These are phyloP conservation scores for Lactarius pseudohatsudake DNA, from an alignment of 768 basidiomycete species.

Conservation along the genomic window DNA sequence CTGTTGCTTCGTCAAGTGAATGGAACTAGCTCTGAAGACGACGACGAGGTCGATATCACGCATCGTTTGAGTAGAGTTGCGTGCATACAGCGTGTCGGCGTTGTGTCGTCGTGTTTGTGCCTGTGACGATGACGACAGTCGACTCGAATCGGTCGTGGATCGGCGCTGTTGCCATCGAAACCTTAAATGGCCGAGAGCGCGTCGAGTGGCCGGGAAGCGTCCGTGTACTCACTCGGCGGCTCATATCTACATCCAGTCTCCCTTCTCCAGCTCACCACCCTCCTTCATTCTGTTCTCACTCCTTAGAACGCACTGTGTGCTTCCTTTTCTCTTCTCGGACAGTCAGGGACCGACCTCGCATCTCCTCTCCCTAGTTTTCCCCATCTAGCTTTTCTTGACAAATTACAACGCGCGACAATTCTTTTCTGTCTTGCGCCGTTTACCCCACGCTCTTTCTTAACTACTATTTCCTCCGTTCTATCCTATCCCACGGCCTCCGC, in stretches of 20 bases:
- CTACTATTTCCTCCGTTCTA: neutral
- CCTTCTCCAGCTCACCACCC: neutral
- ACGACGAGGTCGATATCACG: conserved; percentile 74
- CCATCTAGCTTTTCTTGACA: conserved; percentile 8
- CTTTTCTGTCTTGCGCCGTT: neutral
- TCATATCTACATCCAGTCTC: neutral
- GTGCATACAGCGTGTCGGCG: conserved; percentile 2
- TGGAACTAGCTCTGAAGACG: conserved; percentile 58
- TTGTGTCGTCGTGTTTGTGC: neutral
- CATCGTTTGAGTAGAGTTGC: conserved; percentile 21
- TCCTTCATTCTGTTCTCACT: conserved; percentile 17
- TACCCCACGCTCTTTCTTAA: neutral
- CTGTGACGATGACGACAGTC: neutral
- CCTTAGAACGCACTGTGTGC: conserved; percentile 27
- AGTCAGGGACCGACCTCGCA: conserved; percentile 5
- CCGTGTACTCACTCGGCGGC: neutral
- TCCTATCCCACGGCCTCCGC: neutral
- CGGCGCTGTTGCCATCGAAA: neutral
- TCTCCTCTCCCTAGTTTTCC: neutral
- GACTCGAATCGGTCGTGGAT: neutral
- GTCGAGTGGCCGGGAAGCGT: neutral
- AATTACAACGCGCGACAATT: neutral
- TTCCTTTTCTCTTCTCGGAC: neutral
- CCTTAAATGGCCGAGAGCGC: neutral
- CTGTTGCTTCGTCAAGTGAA: conserved; percentile 58